phyloP scores from a whole-genome alignment of 2,329 filamentous ascomycete genomes.

The Pseudogymnoascus sp. region DNA sequence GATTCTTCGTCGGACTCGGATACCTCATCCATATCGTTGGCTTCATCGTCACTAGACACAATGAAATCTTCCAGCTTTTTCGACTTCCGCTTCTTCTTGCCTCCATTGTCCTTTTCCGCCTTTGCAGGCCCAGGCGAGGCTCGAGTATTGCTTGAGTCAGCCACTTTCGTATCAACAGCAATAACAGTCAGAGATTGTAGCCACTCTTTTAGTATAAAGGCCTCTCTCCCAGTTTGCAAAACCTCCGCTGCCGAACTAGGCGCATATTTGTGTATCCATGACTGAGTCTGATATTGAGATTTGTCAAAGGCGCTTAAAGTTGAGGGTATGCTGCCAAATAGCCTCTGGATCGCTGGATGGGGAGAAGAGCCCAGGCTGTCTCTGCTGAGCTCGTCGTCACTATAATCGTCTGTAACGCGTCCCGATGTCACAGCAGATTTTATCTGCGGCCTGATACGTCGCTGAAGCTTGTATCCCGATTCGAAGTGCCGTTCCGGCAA shows the following conservation, averaged over 20 bases:
- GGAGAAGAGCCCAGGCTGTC: constrained; percentile 15
- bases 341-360: constrained; percentile 51
- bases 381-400: constrained; percentile 31
- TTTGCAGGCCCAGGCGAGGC: constrained; percentile 13
- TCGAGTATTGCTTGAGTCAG: constrained; percentile 17
- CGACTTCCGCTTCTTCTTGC: constrained; percentile 55
- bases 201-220: constrained; percentile 69
- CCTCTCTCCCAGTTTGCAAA: constrained; percentile 65
- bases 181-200: constrained; percentile 66
- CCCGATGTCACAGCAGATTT: constrained; percentile 13
- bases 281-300: constrained; percentile 60
- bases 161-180: constrained; percentile 57
- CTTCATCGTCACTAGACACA: constrained; percentile 69
- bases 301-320: constrained; percentile 72
- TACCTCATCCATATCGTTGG: constrained; percentile 59
- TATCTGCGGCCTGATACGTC: constrained; percentile 39
- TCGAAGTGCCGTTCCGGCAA: constrained; percentile 49
- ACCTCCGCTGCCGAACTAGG: constrained; percentile 62
- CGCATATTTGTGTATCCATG: constrained; percentile 82
- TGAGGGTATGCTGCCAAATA: constrained; percentile 52
- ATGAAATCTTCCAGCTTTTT: constrained; percentile 75
- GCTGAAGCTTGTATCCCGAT: constrained; percentile 45
- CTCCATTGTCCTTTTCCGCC: constrained; percentile 30
- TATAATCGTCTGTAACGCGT: constrained; percentile 18
- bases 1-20: constrained; percentile 48